These are phyloP conservation scores for Tuber brumale DNA, from an alignment of 495 filamentous ascomycete species.

Conservation along the genomic window DNA sequence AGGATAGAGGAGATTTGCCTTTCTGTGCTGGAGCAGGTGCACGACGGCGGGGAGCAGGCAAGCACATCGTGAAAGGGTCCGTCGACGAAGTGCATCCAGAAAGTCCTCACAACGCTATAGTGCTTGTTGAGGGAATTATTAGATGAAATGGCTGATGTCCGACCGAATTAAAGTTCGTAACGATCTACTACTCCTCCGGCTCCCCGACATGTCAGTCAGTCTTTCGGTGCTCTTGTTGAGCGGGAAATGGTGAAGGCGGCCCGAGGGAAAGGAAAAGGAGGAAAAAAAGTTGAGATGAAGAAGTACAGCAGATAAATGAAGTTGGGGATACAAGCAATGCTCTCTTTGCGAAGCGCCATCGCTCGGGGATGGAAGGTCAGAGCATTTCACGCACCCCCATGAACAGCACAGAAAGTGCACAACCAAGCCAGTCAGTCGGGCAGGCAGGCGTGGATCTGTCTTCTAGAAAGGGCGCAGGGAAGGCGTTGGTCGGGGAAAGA, in stretches of 20 bases:
- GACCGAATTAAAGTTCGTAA: conserved; percentile 8
- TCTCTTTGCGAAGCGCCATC: conserved; percentile 10
- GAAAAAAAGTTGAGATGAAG: conserved; percentile 28
- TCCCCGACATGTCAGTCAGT: not conserved
- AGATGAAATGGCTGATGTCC: conserved; percentile 17
- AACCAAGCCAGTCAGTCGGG: not conserved
- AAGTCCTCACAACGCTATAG: conserved; percentile 7
- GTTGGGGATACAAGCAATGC: conserved; percentile 6
- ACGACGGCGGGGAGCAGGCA: conserved; percentile 24
- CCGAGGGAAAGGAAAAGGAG: conserved; percentile 6
- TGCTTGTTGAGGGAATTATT: conserved; percentile 13
- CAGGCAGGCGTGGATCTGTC: not conserved
- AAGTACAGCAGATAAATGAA: not conserved
- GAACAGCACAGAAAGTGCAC: conserved; percentile 12
- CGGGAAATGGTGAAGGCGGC: conserved; percentile 10
- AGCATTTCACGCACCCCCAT: conserved; percentile 18
- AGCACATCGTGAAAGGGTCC: conserved; percentile 23
- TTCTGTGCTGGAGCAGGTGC: conserved; percentile 16
- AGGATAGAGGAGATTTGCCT: conserved; percentile 29
- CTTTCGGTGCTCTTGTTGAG: conserved; percentile 11
- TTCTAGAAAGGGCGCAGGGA: conserved; percentile 2
- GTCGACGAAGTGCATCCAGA: conserved; percentile 26
- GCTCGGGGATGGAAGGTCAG: conserved; percentile 14
- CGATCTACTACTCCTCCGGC: conserved; percentile 8
- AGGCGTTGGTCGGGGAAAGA: conserved; percentile 25